Percentiles rank a stretch among this genome's conserved stretches.
phyloP scores from a whole-genome alignment of 257 asterid genomes.

The Primulina huaijiensis region DNA sequence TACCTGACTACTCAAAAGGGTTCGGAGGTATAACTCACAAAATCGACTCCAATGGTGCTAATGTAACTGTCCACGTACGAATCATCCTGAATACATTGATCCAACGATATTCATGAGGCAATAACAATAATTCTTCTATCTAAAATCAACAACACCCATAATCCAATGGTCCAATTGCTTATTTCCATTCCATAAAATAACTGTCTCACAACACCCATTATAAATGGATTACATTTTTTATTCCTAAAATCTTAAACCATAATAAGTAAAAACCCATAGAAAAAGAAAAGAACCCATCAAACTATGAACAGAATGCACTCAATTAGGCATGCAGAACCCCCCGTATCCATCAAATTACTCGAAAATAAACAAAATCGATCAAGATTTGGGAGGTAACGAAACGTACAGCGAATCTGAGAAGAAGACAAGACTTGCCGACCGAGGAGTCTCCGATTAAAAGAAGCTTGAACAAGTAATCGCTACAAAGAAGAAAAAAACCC shows the following conservation, averaged over 20 bases:
- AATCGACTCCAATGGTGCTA: slow-evolving; percentile 99
- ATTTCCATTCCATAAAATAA: background rate
- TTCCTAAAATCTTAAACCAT: background rate
- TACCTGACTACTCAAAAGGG: background rate
- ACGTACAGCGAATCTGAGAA: slow-evolving; percentile 60
- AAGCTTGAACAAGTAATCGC: slow-evolving; percentile 59
- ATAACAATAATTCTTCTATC: background rate
- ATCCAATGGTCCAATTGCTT: background rate
- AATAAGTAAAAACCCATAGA: background rate
- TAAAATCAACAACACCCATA: background rate
- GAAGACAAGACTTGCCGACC: slow-evolving; percentile 63
- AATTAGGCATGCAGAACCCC: slow-evolving; percentile 3
- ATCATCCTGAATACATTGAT: slow-evolving; percentile 75
- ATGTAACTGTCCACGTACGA: slow-evolving; percentile 98
- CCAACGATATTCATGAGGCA: slow-evolving; percentile 9
- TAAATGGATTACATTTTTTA: background rate
- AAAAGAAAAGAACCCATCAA: background rate
- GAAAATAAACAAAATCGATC: background rate
- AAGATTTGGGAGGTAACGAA: background rate
- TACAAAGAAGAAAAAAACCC: slow-evolving; percentile 13
- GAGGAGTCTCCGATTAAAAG: slow-evolving; percentile 59
- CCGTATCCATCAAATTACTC: background rate
- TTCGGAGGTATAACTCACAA: slow-evolving; percentile 45
- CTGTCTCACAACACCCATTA: slow-evolving; percentile 7
- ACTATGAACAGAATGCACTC: background rate